These are phyloP conservation scores for Heterobasidion occidentale DNA, from an alignment of 1,284 basidiomycete species.

Conservation along the genomic window DNA sequence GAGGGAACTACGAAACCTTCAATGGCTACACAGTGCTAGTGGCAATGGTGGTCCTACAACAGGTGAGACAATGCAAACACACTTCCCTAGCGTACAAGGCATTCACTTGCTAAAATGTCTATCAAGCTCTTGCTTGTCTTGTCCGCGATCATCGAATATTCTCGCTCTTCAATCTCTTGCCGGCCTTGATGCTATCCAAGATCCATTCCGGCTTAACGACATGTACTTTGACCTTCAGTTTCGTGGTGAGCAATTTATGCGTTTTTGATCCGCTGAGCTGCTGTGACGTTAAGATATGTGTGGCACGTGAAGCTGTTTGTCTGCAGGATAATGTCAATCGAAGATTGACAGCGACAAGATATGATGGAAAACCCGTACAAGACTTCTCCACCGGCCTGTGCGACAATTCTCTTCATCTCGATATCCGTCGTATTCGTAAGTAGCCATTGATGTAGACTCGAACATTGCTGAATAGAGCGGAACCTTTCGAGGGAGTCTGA, in stretches of 20 bases:
- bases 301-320: conserved; percentile 46
- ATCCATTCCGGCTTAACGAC: conserved; percentile 71
- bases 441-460: conserved; percentile 62
- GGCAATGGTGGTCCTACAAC: too few species aligned
- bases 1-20: too few species aligned
- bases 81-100: too few species aligned
- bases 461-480: conserved; percentile 5
- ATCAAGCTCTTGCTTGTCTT: conserved; percentile 19
- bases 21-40: too few species aligned
- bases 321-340: conserved; percentile 22
- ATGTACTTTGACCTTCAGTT: conserved; percentile 35
- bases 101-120: conserved; percentile 15
- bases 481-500: conserved; percentile 24
- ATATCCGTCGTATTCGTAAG: conserved; percentile 61
- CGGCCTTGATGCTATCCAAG: conserved; percentile 50
- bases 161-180: conserved; percentile 47
- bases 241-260: conserved; percentile 46
- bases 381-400: conserved; percentile 46
- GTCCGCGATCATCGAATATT: conserved; percentile 41
- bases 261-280: conserved; percentile 58
- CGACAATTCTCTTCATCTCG: conserved; percentile 59
- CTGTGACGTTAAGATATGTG: conserved; percentile 67
- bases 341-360: not conserved
- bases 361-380: conserved; percentile 28
- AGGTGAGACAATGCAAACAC: too few species aligned